Conservation (phyloP, 2,329 filamentous ascomycete species). For the Penicillium carneum region DNA sequence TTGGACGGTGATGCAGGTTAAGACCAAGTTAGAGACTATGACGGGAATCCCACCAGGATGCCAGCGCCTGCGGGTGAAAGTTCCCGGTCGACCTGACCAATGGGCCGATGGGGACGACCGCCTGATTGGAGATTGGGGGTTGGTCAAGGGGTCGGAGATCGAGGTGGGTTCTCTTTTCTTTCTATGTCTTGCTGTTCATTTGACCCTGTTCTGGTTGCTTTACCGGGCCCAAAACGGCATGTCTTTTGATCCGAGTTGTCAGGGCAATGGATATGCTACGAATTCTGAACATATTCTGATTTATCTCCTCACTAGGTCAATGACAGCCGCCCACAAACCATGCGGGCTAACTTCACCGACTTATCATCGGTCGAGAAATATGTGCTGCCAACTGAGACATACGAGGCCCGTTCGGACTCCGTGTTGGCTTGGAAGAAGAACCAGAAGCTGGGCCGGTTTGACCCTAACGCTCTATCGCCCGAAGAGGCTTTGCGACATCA, state of each 20-base stretch:
- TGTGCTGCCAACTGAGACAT: slow-evolving; percentile 82
- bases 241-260: neutral
- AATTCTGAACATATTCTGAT: slow-evolving; percentile 6
- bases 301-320: slow-evolving; percentile 64
- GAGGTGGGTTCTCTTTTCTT: slow-evolving; percentile 44
- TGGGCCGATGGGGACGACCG: slow-evolving; percentile 75
- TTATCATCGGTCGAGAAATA: slow-evolving; percentile 85
- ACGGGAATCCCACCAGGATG: slow-evolving; percentile 85
- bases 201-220: neutral
- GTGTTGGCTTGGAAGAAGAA: slow-evolving; percentile 94
- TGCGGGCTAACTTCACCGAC: slow-evolving; percentile 81
- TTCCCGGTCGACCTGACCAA: slow-evolving; percentile 65
- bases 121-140: slow-evolving; percentile 61
- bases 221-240: neutral
- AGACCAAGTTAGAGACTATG: slow-evolving; percentile 86
- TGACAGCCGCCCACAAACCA: slow-evolving; percentile 78
- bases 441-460: slow-evolving; percentile 95
- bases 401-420: slow-evolving; percentile 83
- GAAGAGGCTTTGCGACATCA: slow-evolving; percentile 75
- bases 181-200: neutral
- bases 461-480: slow-evolving; percentile 78
- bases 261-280: too few relatives aligned
- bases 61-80: slow-evolving; percentile 77
- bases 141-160: slow-evolving; percentile 54
- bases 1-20: slow-evolving; percentile 86